A percentile compares a stretch with the other conserved stretches of the same genome.
Evolutionary conservation across 2,329 filamentous ascomycete species (phyloP).

Genomic region (Diatrype stigma): DNA sequence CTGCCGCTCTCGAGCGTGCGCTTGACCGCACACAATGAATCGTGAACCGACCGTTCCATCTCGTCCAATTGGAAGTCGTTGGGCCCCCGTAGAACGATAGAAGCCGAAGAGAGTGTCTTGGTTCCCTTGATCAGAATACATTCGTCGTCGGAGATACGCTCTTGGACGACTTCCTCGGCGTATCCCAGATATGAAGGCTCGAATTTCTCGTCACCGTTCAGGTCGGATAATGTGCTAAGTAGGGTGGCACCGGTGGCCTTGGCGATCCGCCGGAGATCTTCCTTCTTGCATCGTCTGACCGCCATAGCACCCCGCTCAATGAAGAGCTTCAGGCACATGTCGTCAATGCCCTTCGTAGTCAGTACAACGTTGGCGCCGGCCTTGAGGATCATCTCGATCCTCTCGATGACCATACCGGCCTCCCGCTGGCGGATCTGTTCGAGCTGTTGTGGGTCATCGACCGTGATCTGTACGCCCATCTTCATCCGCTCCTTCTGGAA

Average conservation of each 20-base stretch:
- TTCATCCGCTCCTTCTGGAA: slow-evolving; percentile 99
- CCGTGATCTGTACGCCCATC: slow-evolving; percentile 94
- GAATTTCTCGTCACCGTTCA: slow-evolving; percentile 97
- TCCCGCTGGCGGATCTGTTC: slow-evolving; percentile 96
- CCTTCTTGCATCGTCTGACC: slow-evolving; percentile 95
- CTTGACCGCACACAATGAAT: slow-evolving; percentile 95
- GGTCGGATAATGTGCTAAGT: slow-evolving; percentile 86
- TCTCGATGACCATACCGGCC: slow-evolving; percentile 86
- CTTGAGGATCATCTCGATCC: slow-evolving; percentile 96
- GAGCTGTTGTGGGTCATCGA: slow-evolving; percentile 94
- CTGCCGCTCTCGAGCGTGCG: slow-evolving; percentile 93
- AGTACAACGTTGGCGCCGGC: slow-evolving; percentile 93
- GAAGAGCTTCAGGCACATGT: slow-evolving; percentile 90
- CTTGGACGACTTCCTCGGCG: slow-evolving; percentile 95
- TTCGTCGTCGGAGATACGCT: slow-evolving; percentile 97
- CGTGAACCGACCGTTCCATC: slow-evolving; percentile 98
- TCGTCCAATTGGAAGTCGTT: slow-evolving; percentile 97
- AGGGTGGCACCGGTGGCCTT: slow-evolving; percentile 93
- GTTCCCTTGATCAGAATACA: slow-evolving; percentile 96
- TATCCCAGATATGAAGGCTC: slow-evolving; percentile 84
- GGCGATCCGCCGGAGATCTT: slow-evolving; percentile 91
- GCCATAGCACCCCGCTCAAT: slow-evolving; percentile 94
- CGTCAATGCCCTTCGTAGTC: slow-evolving; percentile 98
- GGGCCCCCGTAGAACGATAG: slow-evolving; percentile 89
- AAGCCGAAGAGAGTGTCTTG: slow-evolving; percentile 89